Base-by-base conservation (phyloP, 2,329 filamentous ascomycete genomes). In the Incumbomyces lentus region DNA sequence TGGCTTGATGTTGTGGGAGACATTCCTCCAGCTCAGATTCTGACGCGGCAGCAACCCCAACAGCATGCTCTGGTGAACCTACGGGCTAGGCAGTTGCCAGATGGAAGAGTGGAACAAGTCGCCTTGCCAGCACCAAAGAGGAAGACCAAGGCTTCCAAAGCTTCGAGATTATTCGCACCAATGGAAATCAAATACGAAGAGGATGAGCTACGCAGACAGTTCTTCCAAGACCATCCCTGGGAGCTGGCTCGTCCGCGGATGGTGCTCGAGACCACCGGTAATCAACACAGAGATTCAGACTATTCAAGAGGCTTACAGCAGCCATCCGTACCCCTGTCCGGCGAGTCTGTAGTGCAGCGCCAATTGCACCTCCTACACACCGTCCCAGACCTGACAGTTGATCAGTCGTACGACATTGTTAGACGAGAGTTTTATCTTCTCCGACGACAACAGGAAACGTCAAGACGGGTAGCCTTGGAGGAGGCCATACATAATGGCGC, bases 161-260 rank as follows among this genome's bases (percentile, higher is more conserved):
- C 42, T 31, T 63, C 74, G 83, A 26, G 87, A 79, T 69, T 95
- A 58, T 96, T 89, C 71, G 79, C 81, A 57, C 92, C 92, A 1
- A 77, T 88, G 54, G 68, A 72, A 48, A 81, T 98, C 53, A 70
- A 69, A 45, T 95, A 92, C 63, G 78, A 84, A 50, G 92, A 98
- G 64, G 92, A 98, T 66, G 67, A 70, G 50, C 72, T 98, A 59
- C 82, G 92, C 53, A 73, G 68, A 55, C 78, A 81, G 22, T 98
- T 96, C 69, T 98, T 86, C 71, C 79, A 75, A 60, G 90, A 98
- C 64, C 92, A 98, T 63, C 92, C 92, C 4, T 98, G 92, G 92
- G 92, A 98, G 68, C 70, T 98, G 60, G 92, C 92, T 14, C 76
- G 90, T 52, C 92, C 92, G 46, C 76, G 86, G 56, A 74, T 95